A percentile compares a stretch with the other conserved stretches of the same genome.
phyloP scores from a whole-genome alignment of 495 filamentous ascomycete genomes.

The Cercophora samala region DNA sequence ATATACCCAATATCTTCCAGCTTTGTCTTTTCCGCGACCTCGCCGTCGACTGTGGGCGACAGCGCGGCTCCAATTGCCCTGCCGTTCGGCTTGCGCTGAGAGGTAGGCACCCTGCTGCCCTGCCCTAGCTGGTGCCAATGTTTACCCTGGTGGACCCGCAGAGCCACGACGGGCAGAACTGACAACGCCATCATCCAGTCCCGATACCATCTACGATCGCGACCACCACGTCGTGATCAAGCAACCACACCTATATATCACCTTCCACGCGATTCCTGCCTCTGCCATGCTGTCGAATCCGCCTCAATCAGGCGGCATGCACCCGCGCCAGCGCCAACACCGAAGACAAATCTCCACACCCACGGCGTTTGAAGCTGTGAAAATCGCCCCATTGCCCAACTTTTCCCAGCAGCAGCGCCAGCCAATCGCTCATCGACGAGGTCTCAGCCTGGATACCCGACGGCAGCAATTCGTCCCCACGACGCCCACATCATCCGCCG shows the following conservation, averaged over 20 bases:
- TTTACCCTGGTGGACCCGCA: neutral
- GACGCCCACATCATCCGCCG: conserved; percentile 35
- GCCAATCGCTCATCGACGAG: conserved; percentile 63
- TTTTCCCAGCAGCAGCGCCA: conserved; percentile 42
- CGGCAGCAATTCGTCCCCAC: conserved; percentile 47
- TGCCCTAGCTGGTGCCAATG: neutral
- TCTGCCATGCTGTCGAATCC: conserved; percentile 75
- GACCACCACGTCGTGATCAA: conserved; percentile 23
- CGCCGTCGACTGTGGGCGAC: conserved; percentile 36
- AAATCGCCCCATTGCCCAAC: conserved; percentile 59
- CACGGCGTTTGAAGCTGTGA: conserved; percentile 63
- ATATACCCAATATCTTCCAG: neutral
- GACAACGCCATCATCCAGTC: neutral
- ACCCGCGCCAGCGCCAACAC: conserved; percentile 70
- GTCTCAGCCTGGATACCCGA: conserved; percentile 74
- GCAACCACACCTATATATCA: conserved; percentile 43
- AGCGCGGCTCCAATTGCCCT: conserved; percentile 48
- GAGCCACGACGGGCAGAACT: neutral
- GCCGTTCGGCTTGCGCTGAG: conserved; percentile 71
- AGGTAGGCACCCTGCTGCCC: conserved; percentile 50
- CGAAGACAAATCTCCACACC: conserved; percentile 88
- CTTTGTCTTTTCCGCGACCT: conserved; percentile 3
- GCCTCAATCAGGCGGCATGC: conserved; percentile 53
- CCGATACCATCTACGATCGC: conserved; percentile 45
- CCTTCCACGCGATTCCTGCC: conserved; percentile 51